phyloP scores from a whole-genome alignment of 2,329 filamentous ascomycete species.

The Chaetomiaceae sp. region DNA sequence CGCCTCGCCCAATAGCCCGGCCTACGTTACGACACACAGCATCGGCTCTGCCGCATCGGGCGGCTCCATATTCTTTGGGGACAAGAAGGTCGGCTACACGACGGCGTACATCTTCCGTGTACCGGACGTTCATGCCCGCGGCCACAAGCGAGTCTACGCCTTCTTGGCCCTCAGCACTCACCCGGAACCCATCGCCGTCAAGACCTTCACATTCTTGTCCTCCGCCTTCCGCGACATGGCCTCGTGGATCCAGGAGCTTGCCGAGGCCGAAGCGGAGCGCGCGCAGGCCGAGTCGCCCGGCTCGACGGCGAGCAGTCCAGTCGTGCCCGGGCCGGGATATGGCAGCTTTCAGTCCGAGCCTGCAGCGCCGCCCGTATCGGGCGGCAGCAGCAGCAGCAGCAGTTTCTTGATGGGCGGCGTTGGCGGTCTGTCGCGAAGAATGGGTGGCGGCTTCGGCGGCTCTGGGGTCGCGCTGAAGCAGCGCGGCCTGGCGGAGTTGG shows the following conservation, averaged over 20 bases:
- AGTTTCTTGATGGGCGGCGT: constrained; percentile 51
- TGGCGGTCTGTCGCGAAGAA: constrained; percentile 50
- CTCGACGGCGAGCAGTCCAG: constrained; percentile 32
- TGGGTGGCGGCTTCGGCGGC: constrained; percentile 48
- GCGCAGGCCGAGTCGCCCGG: constrained; percentile 35
- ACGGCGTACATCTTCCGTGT: constrained; percentile 67
- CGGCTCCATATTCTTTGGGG: constrained; percentile 63
- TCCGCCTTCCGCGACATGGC: constrained; percentile 59
- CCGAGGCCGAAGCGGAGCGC: constrained; percentile 56
- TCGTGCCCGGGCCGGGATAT: constrained; percentile 36
- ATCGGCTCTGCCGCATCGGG: constrained; percentile 51
- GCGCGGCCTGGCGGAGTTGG: constrained; percentile 58
- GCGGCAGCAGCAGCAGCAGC: constrained; percentile 40
- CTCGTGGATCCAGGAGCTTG: constrained; percentile 58
- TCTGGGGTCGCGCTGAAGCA: constrained; percentile 51
- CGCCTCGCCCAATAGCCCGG: constrained; percentile 32
- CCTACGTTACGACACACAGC: constrained; percentile 49
- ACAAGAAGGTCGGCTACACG: constrained; percentile 58
- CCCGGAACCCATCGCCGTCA: constrained; percentile 59
- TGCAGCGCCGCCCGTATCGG: constrained; percentile 19
- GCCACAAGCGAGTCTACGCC: constrained; percentile 63
- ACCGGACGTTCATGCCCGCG: constrained; percentile 60
- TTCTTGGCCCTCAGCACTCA: constrained; percentile 61
- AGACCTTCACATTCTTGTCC: constrained; percentile 57
- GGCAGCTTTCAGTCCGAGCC: constrained; percentile 31